Evolutionary conservation across 306 rosid species (phyloP).

Genomic region (Prunus mira): DNA sequence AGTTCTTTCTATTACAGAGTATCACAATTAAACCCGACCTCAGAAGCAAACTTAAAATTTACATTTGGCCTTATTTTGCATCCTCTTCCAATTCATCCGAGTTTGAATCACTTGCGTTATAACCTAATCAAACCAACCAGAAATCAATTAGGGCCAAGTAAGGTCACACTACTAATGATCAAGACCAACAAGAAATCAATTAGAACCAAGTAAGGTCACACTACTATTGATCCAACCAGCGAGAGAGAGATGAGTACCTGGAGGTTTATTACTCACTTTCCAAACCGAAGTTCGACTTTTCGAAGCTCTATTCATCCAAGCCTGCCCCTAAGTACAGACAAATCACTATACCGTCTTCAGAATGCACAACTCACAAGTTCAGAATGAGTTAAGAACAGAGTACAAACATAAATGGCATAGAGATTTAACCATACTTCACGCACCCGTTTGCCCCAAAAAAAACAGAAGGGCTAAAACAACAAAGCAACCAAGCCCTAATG

Average conservation of each 20-base stretch:
- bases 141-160: no score
- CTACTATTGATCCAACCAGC: slow-evolving; percentile 1
- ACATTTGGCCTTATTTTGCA: slow-evolving; percentile 28
- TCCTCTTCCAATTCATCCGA: slow-evolving; percentile 45
- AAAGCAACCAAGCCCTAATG: neutral
- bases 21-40: neutral
- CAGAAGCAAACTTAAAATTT: slow-evolving; percentile 18
- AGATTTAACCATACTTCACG: neutral
- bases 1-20: neutral
- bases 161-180: no score
- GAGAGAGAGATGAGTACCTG: slow-evolving; percentile 39
- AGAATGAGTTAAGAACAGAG: neutral
- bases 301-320: slow-evolving; percentile 72
- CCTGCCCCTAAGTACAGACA: slow-evolving; percentile 44
- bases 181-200: slow-evolving; percentile 12
- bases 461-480: neutral
- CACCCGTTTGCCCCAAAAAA: neutral
- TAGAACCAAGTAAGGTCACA: slow-evolving; percentile 15
- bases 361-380: slow-evolving; percentile 1
- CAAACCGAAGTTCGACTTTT: slow-evolving; percentile 43
- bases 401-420: neutral
- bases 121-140: slow-evolving; percentile 38
- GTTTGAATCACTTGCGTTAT: slow-evolving; percentile 76
- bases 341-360: slow-evolving; percentile 13
- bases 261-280: slow-evolving; percentile 57